A percentile compares a stretch with the other conserved stretches of the same genome.
phyloP scores from a whole-genome alignment of 805 yeast species.

The Sugiyamaella floridensis region DNA sequence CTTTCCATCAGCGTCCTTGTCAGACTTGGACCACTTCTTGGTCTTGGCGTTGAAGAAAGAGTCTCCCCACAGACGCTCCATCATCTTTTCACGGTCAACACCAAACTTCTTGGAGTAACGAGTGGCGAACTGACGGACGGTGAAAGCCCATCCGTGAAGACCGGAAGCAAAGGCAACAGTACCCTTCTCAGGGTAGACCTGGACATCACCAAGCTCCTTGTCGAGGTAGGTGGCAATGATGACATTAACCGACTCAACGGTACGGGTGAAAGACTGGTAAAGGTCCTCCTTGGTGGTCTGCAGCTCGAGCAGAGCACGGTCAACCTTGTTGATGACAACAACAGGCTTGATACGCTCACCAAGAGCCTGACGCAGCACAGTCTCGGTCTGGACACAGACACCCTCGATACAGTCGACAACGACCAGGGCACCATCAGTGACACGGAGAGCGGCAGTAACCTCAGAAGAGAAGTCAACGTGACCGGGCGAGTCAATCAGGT shows the following conservation, averaged over 20 bases:
- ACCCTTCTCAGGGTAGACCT: conserved; percentile 98
- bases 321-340: conserved; percentile 97
- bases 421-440: conserved; percentile 99
- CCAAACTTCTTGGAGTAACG: conserved; percentile 99
- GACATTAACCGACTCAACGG: conserved; percentile 98
- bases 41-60: conserved; percentile 99
- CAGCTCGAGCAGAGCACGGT: conserved; percentile 97
- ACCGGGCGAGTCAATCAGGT: conserved; percentile 99
- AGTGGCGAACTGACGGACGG: conserved; percentile 96
- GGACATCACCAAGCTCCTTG: conserved; percentile 85
- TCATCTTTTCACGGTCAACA: conserved; percentile 96
- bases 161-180: conserved; percentile 99
- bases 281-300: conserved; percentile 98
- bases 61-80: conserved; percentile 99
- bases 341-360: conserved; percentile 99
- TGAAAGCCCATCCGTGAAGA: conserved; percentile 99
- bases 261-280: conserved; percentile 97
- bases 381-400: conserved; percentile 99
- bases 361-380: conserved; percentile 97
- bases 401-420: conserved; percentile 99
- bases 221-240: conserved; percentile 94
- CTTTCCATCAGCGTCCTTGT: conserved; percentile 92
- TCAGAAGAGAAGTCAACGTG: conserved; percentile 99
- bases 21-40: conserved; percentile 97
- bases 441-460: conserved; percentile 99